A percentile compares a stretch with the other conserved stretches of the same genome.
These are phyloP conservation scores for Torrubiella hemipterigena DNA, from an alignment of 2,329 filamentous ascomycete genomes.

Conservation along the genomic window DNA sequence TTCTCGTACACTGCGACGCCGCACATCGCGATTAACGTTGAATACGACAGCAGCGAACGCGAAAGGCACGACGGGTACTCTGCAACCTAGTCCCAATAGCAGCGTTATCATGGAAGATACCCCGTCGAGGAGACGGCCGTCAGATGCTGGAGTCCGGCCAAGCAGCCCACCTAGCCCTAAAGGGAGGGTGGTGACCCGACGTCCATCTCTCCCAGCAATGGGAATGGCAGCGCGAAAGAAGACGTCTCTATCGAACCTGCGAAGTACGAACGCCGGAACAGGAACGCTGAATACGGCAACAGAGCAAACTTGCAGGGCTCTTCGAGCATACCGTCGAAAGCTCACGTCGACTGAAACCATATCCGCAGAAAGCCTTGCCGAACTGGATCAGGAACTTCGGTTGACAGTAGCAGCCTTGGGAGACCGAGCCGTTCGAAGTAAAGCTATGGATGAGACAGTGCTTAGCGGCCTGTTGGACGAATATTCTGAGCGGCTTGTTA, in stretches of 20 bases:
- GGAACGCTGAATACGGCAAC: slow-evolving; percentile 51
- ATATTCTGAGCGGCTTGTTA: slow-evolving; percentile 61
- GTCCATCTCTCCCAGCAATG: slow-evolving; percentile 43
- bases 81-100: slow-evolving; percentile 27
- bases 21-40: slow-evolving; percentile 40
- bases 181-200: slow-evolving; percentile 28
- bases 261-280: slow-evolving; percentile 34
- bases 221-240: slow-evolving; percentile 35
- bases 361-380: slow-evolving; percentile 43
- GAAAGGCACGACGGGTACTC: slow-evolving; percentile 26
- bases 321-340: slow-evolving; percentile 52
- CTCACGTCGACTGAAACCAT: slow-evolving; percentile 44
- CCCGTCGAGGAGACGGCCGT: slow-evolving; percentile 32
- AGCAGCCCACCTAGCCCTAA: slow-evolving; percentile 39
- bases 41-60: slow-evolving; percentile 17
- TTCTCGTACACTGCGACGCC: slow-evolving; percentile 39
- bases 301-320: slow-evolving; percentile 50
- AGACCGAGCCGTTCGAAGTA: slow-evolving; percentile 41
- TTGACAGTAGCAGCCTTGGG: slow-evolving; percentile 50
- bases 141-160: slow-evolving; percentile 28
- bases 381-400: slow-evolving; percentile 53
- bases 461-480: slow-evolving; percentile 58
- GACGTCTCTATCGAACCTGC: slow-evolving; percentile 31
- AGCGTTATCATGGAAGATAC: slow-evolving; percentile 30
- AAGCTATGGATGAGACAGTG: slow-evolving; percentile 43